Percentiles rank a stretch among this genome's conserved stretches.
Conservation (phyloP, 2,329 filamentous ascomycete species). For the Epichloe brachyelytri region DNA sequence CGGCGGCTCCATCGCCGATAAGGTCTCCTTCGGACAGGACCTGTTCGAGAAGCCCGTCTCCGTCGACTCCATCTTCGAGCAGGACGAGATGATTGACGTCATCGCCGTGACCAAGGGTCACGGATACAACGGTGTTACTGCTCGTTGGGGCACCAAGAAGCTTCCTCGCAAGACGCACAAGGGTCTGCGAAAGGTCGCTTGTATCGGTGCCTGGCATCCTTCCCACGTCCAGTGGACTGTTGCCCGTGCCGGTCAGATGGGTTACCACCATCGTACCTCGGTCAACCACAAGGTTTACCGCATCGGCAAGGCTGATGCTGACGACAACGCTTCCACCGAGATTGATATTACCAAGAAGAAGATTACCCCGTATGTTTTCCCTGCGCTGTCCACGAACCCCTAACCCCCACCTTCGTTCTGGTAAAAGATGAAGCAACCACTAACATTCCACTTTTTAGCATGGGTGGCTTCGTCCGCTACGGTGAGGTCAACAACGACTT, state of each 20-base stretch:
- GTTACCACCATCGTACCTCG: slow-evolving; percentile 99
- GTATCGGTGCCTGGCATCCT: slow-evolving; percentile 99
- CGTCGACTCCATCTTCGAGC: slow-evolving; percentile 91
- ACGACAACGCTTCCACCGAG: slow-evolving; percentile 87
- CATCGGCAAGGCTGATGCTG: slow-evolving; percentile 82
- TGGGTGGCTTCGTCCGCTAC: slow-evolving; percentile 99
- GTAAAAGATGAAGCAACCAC: neutral
- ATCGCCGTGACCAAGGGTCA: slow-evolving; percentile 99
- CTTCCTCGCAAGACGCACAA: slow-evolving; percentile 99
- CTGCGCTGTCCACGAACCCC: neutral
- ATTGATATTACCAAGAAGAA: slow-evolving; percentile 98
- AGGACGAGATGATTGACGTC: slow-evolving; percentile 98
- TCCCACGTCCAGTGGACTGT: slow-evolving; percentile 99
- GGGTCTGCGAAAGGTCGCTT: slow-evolving; percentile 99
- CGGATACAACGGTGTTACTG: slow-evolving; percentile 94
- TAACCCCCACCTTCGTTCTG: no score
- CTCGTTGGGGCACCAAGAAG: slow-evolving; percentile 99
- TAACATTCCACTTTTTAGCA: slow-evolving; percentile 38
- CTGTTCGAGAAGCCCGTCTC: slow-evolving; percentile 99
- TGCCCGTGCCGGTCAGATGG: slow-evolving; percentile 97
- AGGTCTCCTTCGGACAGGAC: slow-evolving; percentile 89
- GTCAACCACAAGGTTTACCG: slow-evolving; percentile 99
- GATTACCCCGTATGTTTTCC: slow-evolving; percentile 80
- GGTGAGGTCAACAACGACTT: slow-evolving; percentile 99
- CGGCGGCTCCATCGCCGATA: slow-evolving; percentile 88